These are phyloP conservation scores for Pseudocercospora eumusae DNA, from an alignment of 2,329 filamentous ascomycete genomes.

Conservation along the genomic window DNA sequence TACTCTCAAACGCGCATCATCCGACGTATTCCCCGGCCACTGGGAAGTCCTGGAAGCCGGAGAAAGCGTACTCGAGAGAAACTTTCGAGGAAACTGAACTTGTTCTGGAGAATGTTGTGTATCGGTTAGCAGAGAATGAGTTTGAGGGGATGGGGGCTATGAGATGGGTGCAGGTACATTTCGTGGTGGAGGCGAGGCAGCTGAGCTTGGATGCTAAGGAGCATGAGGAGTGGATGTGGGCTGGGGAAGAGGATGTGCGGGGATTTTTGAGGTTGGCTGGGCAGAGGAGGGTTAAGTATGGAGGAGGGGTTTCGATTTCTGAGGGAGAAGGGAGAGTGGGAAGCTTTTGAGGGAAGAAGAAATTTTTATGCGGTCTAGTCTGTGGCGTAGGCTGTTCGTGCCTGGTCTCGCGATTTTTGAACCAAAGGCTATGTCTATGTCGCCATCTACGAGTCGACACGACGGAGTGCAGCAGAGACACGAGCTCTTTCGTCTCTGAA, in stretches of 20 bases:
- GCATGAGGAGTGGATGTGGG: conserved; percentile 22
- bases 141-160: not conserved
- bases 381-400: too few species aligned
- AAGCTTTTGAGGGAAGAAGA: not conserved
- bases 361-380: too few species aligned
- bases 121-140: conserved; percentile 3
- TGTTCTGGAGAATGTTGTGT: conserved; percentile 3
- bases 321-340: conserved; percentile 1
- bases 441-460: too few species aligned
- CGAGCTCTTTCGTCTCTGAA: too few species aligned
- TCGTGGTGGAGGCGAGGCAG: conserved; percentile 14
- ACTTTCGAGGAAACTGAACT: conserved; percentile 21
- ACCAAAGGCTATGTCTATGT: too few species aligned
- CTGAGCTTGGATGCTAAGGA: conserved; percentile 18
- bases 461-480: too few species aligned
- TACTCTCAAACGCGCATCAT: conserved; percentile 16
- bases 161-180: conserved; percentile 16
- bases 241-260: conserved; percentile 2
- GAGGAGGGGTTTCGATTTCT: conserved; percentile 15
- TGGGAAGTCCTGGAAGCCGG: conserved; percentile 22
- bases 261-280: conserved; percentile 13
- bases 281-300: conserved; percentile 16
- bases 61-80: conserved; percentile 15
- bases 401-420: too few species aligned
- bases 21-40: conserved; percentile 17